A percentile compares a stretch with the other conserved stretches of the same genome.
phyloP scores from a whole-genome alignment of 352 stramenopile species.

The Pythium insidiosum region DNA sequence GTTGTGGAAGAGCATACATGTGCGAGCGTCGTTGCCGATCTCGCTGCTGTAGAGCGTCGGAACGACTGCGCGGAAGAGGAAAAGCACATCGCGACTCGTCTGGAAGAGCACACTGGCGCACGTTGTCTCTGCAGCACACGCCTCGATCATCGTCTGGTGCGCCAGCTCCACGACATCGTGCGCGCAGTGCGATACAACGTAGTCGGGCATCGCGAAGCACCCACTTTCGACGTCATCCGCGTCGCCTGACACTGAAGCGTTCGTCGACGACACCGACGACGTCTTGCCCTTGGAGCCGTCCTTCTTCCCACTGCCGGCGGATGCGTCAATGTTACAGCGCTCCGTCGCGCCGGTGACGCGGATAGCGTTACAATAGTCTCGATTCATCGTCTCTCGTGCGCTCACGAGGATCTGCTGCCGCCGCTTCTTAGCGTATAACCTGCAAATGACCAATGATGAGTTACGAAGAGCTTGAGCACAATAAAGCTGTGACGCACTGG shows the following conservation, averaged over 20 bases:
- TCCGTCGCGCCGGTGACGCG: conserved; percentile 40
- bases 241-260: neutral
- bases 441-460: conserved; percentile 6
- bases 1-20: conserved; percentile 80
- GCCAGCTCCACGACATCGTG: conserved; percentile 54
- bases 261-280: neutral
- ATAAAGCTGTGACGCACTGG: conserved; percentile 26
- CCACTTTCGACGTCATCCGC: conserved; percentile 29
- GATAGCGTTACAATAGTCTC: conserved; percentile 55
- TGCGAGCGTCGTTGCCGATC: conserved; percentile 52
- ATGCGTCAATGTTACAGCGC: conserved; percentile 44
- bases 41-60: conserved; percentile 57
- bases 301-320: conserved; percentile 20
- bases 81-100: conserved; percentile 66
- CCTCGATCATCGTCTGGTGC: conserved; percentile 59
- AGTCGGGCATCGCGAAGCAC: conserved; percentile 59
- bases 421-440: conserved; percentile 63
- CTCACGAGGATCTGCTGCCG: conserved; percentile 45
- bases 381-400: conserved; percentile 43
- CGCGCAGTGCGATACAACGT: conserved; percentile 41
- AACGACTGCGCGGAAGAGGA: conserved; percentile 63
- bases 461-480: neutral
- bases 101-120: conserved; percentile 65
- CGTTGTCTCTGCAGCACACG: conserved; percentile 27
- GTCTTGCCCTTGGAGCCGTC: conserved; percentile 23